phyloP scores from a whole-genome alignment of 805 yeast species.

The Myxozyma neotropica region DNA sequence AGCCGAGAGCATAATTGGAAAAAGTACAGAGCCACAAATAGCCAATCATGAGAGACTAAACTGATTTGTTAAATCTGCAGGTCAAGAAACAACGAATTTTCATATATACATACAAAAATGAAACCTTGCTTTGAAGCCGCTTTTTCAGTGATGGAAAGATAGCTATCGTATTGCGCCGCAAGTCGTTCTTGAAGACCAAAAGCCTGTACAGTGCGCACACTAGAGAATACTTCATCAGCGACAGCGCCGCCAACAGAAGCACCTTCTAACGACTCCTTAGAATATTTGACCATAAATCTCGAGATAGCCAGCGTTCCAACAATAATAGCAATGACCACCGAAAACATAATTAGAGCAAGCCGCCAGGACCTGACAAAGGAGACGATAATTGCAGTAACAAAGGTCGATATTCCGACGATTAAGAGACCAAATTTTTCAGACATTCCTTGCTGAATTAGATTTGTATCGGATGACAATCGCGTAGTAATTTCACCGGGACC shows the following conservation, averaged over 20 bases:
- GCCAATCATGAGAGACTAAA: slow-evolving; percentile 44
- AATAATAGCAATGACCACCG: slow-evolving; percentile 43
- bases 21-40: slow-evolving; percentile 57
- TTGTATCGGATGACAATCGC: slow-evolving; percentile 48
- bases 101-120: slow-evolving; percentile 36
- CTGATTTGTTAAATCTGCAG: neutral
- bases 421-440: slow-evolving; percentile 47
- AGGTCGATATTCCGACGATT: slow-evolving; percentile 44
- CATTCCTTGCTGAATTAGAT: slow-evolving; percentile 47
- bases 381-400: slow-evolving; percentile 46
- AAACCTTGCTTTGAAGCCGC: slow-evolving; percentile 26
- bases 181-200: slow-evolving; percentile 46
- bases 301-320: slow-evolving; percentile 39
- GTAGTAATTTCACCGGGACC: slow-evolving; percentile 50
- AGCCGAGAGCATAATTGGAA: slow-evolving; percentile 61
- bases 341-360: slow-evolving; percentile 44
- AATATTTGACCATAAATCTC: slow-evolving; percentile 35
- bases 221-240: slow-evolving; percentile 48
- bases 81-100: neutral
- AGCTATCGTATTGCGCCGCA: slow-evolving; percentile 40
- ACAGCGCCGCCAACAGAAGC: slow-evolving; percentile 38
- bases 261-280: slow-evolving; percentile 17
- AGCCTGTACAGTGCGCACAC: slow-evolving; percentile 48
- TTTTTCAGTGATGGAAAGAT: slow-evolving; percentile 37
- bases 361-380: slow-evolving; percentile 46